Base-by-base conservation (phyloP, 352 stramenopile genomes). In the Lagenidium giganteum region DNA sequence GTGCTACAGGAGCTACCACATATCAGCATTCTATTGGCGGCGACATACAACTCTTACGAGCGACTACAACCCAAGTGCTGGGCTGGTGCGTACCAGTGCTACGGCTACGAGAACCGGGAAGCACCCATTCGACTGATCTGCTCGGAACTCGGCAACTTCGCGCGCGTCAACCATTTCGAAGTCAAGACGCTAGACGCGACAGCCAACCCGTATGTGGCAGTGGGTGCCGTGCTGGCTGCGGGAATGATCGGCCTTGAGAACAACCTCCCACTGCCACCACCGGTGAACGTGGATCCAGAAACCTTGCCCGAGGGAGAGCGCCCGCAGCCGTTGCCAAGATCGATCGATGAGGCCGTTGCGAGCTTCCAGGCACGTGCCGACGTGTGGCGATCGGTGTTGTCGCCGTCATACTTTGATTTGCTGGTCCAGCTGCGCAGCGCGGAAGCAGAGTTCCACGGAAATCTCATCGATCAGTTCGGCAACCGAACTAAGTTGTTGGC, bases 91-190 rank as follows among this genome's bases (percentile, higher is more conserved):
- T 58, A 47, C 31, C 44, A 49, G n/a, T 68, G 59, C 59, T 61
- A 61, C 35, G 59, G 59, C 16, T 68, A 55, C 38, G 59, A 68
- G 38, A 68, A 68, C 50, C 39, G 46, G 2, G 57, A 67, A 35
- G 57, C 57, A 1, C 52, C 57, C 4, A 33, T 67, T 23, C 57
- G 57, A 8, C 26, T 62, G 8, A 51, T 63, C 7, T n/a, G 39
- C 1, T 24, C 8, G 13, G 14, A 22, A 3, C 9, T 8, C 4
- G 16, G 7, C 25, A 33, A 22, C 4, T 13, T 51, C 2, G 22
- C 17, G 6, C 2, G 4, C 4, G 36, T 53, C 3, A 25, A 68
- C 22, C 59, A 61, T 14, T 53, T 68, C 13, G 59, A 68, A 30
- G 17, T 68, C 54, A 68, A 61, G 47, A 54, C 54, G 24, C n/a